Percentiles rank a stretch among this genome's conserved stretches.
These are phyloP conservation scores for Parasarocladium wereldwijsianum DNA, from an alignment of 2,329 filamentous ascomycete genomes.

Conservation along the genomic window DNA sequence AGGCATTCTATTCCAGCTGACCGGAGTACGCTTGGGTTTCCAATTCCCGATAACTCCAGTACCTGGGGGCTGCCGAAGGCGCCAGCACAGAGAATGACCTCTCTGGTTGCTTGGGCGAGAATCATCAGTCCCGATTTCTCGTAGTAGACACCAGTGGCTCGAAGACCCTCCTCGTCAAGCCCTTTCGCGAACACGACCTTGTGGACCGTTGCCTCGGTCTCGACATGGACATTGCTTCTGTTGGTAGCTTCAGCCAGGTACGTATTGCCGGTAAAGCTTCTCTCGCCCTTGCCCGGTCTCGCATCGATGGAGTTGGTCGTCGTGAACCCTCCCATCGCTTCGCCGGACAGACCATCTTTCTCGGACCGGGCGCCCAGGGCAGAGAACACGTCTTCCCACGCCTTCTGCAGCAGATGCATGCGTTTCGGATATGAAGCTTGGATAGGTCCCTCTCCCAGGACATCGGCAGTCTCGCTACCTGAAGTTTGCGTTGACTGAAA, in stretches of 20 bases:
- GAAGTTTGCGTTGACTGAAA: no score
- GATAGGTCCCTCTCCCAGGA: background rate
- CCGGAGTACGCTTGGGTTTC: constrained; percentile 17
- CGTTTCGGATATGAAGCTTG: no score
- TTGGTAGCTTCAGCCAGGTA: constrained; percentile 7
- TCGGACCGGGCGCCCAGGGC: constrained; percentile 7
- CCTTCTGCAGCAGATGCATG: background rate
- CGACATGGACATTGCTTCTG: constrained; percentile 12
- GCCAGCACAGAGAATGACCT: constrained; percentile 28
- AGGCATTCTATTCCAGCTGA: constrained; percentile 15
- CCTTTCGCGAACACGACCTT: constrained; percentile 10
- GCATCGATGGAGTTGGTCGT: constrained; percentile 10
- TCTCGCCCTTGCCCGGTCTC: constrained; percentile 9
- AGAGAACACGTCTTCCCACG: background rate
- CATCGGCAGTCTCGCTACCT: no score
- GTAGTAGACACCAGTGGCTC: constrained; percentile 10
- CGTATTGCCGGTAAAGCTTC: constrained; percentile 12
- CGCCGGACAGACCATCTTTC: constrained; percentile 10
- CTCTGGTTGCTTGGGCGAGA: constrained; percentile 14
- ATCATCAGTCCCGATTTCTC: constrained; percentile 2
- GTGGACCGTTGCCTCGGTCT: constrained; percentile 9
- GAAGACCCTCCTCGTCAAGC: constrained; percentile 1
- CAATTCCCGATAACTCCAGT: constrained; percentile 27
- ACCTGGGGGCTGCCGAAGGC: constrained; percentile 25
- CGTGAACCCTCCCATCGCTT: constrained; percentile 5